Evolutionary conservation across 169 alveolate species (phyloP).

Genomic region (Fabrea salina): DNA sequence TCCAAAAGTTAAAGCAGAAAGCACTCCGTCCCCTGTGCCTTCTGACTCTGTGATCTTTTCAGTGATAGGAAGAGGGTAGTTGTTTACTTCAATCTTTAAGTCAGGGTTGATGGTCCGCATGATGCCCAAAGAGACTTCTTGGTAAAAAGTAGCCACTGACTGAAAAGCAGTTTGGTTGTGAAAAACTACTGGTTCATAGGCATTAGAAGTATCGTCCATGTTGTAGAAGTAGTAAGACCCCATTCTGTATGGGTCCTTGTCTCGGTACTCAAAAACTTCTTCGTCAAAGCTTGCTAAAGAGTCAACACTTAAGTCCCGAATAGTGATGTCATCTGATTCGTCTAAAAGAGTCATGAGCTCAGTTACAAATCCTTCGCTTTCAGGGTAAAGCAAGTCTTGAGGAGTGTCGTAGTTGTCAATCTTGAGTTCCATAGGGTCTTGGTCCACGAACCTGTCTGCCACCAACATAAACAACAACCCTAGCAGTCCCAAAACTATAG

Average conservation of each 20-base stretch:
- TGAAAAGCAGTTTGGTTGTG: slow-evolving; percentile 48
- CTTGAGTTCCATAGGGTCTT: neutral
- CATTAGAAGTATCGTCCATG: slow-evolving; percentile 30
- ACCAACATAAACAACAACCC: slow-evolving; percentile 43
- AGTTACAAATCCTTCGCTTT: neutral
- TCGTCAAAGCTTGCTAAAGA: neutral
- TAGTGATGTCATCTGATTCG: neutral
- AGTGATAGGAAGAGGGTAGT: slow-evolving; percentile 7
- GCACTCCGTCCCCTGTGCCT: neutral
- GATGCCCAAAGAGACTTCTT: neutral
- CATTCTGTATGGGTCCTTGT: slow-evolving; percentile 38
- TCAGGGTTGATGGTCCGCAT: neutral
- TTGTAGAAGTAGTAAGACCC: slow-evolving; percentile 50
- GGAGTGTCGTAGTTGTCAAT: slow-evolving; percentile 8
- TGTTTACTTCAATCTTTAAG: neutral
- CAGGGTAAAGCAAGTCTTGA: neutral
- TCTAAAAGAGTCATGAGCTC: neutral
- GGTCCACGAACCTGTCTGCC: neutral
- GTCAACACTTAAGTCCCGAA: neutral
- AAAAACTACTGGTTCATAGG: slow-evolving; percentile 39
- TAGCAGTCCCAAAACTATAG: slow-evolving; percentile 52
- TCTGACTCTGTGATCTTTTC: neutral
- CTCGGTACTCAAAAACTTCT: slow-evolving; percentile 16
- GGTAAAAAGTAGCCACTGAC: slow-evolving; percentile 43
- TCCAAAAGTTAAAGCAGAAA: neutral